Conservation (phyloP, 2,329 filamentous ascomycete genomes). For the Sphaerostilbella broomeana region DNA sequence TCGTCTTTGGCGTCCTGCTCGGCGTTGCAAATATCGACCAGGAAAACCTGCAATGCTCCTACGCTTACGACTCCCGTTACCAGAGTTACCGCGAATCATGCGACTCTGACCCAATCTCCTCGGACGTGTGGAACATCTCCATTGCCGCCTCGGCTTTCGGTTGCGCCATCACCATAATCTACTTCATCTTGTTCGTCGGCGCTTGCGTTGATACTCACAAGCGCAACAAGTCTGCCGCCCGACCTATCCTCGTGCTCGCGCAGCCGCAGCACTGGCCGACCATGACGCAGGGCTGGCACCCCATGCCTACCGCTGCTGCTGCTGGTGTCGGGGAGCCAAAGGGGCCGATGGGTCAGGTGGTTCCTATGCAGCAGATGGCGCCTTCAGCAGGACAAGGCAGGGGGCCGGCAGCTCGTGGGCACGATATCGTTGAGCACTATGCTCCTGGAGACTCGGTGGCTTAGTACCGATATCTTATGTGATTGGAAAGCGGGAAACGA, state of each 20-base stretch:
- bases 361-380: too few species aligned
- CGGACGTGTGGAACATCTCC: too few species aligned
- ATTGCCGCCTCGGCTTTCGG: slow-evolving; percentile 20
- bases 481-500: too few species aligned
- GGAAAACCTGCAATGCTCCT: slow-evolving; percentile 12
- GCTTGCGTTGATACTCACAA: slow-evolving; percentile 34
- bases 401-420: not conserved
- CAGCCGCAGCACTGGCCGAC: slow-evolving; percentile 25
- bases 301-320: slow-evolving; percentile 14
- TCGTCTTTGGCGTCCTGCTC: slow-evolving; percentile 17
- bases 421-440: slow-evolving; percentile 2
- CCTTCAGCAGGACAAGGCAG: not conserved
- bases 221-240: slow-evolving; percentile 20
- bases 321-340: too few species aligned
- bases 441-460: not conserved
- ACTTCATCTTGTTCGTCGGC: slow-evolving; percentile 34
- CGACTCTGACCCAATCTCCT: not conserved
- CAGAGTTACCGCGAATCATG: not conserved
- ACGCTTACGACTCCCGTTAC: too few species aligned
- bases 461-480: too few species aligned
- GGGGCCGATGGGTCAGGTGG: too few species aligned
- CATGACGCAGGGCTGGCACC: slow-evolving; percentile 26
- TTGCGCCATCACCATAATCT: slow-evolving; percentile 22
- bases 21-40: too few species aligned
- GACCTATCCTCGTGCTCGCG: slow-evolving; percentile 22